Evolutionary conservation across 164 flowering plant genomes (phyloP).

Genomic region (Nelumbo lutea): DNA sequence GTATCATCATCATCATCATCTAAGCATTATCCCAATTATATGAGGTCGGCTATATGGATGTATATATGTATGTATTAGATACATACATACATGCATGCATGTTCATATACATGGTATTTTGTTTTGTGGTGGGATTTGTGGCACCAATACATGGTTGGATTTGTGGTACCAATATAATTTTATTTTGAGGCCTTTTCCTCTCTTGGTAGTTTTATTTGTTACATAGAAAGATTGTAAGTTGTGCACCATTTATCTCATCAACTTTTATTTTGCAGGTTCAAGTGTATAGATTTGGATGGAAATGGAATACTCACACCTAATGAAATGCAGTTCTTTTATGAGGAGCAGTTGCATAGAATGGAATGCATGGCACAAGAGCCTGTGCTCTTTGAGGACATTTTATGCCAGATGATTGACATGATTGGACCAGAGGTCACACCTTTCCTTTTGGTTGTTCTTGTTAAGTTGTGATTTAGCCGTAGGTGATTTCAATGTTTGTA

Average conservation of each 20-base stretch:
- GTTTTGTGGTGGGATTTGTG: too few species aligned
- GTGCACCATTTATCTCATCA: neutral
- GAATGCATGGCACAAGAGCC: conserved; percentile 99
- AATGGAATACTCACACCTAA: conserved; percentile 85
- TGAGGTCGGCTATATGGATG: too few species aligned
- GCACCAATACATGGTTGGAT: too few species aligned
- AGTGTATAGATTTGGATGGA: conserved; percentile 94
- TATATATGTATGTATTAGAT: too few species aligned
- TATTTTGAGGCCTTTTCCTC: too few species aligned
- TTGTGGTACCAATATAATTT: too few species aligned
- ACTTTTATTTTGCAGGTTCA: conserved; percentile 59
- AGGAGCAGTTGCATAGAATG: conserved; percentile 98
- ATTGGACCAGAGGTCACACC: conserved; percentile 72
- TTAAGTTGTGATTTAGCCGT: neutral
- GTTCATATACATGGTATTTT: too few species aligned
- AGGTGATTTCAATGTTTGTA: conserved; percentile 1
- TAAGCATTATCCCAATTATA: too few species aligned
- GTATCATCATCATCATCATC: too few species aligned
- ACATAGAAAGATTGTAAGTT: neutral
- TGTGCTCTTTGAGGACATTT: conserved; percentile 89
- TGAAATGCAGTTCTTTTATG: conserved; percentile 95
- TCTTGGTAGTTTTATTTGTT: too few species aligned
- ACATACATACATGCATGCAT: too few species aligned
- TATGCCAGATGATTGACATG: conserved; percentile 98
- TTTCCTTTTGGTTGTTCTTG: conserved; percentile 3